phyloP scores from a whole-genome alignment of 1,284 basidiomycete species.

The Ustilago crameri region DNA sequence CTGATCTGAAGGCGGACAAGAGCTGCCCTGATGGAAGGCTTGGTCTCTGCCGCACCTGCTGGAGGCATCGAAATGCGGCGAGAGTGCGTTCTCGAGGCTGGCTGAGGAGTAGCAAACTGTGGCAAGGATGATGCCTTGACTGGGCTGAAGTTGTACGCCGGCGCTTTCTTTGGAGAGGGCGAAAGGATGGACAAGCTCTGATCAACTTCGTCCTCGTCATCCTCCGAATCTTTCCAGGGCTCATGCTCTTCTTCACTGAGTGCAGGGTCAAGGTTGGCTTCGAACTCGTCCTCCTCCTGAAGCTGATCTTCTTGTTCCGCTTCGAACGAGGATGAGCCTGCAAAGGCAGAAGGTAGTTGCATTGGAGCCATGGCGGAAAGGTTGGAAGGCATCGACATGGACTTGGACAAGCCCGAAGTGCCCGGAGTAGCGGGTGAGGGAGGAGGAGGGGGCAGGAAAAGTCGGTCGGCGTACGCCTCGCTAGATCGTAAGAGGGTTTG shows the following conservation, averaged over 20 bases:
- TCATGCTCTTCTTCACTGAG: conserved; percentile 18
- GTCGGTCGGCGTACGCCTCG: conserved; percentile 43
- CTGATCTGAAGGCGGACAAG: conserved; percentile 42
- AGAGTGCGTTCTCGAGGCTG: conserved; percentile 13
- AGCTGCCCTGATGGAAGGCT: conserved; percentile 27
- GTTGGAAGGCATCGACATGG: conserved; percentile 40
- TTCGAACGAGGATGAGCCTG: conserved; percentile 6
- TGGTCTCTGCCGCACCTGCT: conserved; percentile 18
- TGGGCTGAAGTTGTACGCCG: conserved; percentile 24
- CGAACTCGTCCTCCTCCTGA: conserved; percentile 15
- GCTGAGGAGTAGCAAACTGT: conserved; percentile 40
- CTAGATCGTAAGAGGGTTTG: conserved; percentile 45
- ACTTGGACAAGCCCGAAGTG: conserved; percentile 28
- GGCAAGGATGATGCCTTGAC: conserved; percentile 31
- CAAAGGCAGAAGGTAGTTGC: conserved; percentile 7
- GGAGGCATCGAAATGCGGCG: conserved; percentile 38
- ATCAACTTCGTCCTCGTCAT: conserved; percentile 50
- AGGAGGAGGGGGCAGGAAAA: conserved; percentile 45
- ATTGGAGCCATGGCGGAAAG: conserved; percentile 18
- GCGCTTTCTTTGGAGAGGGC: conserved; percentile 15
- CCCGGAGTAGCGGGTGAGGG: conserved; percentile 6
- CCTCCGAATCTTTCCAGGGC: conserved; percentile 23
- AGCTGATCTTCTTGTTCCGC: background rate
- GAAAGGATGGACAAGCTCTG: conserved; percentile 35
- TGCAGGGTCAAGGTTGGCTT: conserved; percentile 25